Percentiles rank a stretch among this genome's conserved stretches.
These are phyloP conservation scores for Amesomyces nigricolor DNA, from an alignment of 2,329 filamentous ascomycete species.

Conservation along the genomic window DNA sequence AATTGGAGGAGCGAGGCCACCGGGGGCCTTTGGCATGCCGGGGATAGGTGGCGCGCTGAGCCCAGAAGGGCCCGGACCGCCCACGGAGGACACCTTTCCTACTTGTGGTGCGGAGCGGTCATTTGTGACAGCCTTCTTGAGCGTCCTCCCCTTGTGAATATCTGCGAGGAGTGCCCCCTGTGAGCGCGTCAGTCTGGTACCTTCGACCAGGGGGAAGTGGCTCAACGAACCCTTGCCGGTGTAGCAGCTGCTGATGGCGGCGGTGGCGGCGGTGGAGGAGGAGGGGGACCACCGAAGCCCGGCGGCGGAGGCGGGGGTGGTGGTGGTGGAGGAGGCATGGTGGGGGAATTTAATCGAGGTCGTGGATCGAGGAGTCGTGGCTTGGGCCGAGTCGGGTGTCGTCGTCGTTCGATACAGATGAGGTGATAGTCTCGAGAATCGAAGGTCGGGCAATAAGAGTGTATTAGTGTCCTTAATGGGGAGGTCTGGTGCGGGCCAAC, in stretches of 20 bases:
- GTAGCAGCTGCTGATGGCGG: constrained; percentile 53
- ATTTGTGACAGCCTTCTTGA: constrained; percentile 87
- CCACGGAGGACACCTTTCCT: constrained; percentile 42
- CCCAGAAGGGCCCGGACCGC: constrained; percentile 53
- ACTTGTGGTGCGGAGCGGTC: constrained; percentile 81
- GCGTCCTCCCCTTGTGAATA: constrained; percentile 70
- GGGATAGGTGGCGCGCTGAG: constrained; percentile 78
- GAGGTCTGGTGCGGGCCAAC: no score
- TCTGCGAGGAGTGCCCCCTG: constrained; percentile 84
- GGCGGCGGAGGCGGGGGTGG: constrained; percentile 63
- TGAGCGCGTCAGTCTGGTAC: constrained; percentile 22
- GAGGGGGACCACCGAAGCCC: constrained; percentile 50
- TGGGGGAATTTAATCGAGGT: neutral
- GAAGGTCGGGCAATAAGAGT: no score
- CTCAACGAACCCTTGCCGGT: constrained; percentile 55
- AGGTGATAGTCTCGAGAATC: no score
- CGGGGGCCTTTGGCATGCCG: constrained; percentile 51
- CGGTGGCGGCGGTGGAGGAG: constrained; percentile 56
- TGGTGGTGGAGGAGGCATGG: constrained; percentile 55
- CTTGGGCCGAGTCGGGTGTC: no score
- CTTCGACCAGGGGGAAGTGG: neutral
- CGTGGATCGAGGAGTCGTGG: neutral
- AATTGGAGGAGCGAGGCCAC: constrained; percentile 65
- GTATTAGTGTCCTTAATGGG: no score
- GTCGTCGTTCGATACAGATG: no score